A percentile compares a stretch with the other conserved stretches of the same genome.
phyloP scores from a whole-genome alignment of 192 early-diverging fungal genomes.

The Coemansia sp. region DNA sequence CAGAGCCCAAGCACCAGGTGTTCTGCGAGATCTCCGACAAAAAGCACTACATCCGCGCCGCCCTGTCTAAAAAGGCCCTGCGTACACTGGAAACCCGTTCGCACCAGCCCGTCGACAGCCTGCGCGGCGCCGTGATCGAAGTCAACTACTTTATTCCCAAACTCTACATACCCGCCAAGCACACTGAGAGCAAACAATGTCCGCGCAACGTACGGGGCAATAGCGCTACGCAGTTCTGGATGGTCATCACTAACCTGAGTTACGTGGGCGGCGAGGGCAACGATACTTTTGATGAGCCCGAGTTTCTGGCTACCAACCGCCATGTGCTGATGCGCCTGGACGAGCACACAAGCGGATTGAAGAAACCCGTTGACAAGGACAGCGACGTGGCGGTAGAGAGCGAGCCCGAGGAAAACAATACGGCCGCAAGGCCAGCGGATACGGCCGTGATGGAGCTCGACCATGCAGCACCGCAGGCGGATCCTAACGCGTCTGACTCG shows the following conservation, averaged over 20 bases:
- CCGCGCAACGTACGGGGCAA: background rate
- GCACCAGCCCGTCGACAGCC: background rate
- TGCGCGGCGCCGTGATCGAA: background rate
- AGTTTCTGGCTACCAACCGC: constrained; percentile 6
- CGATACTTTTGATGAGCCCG: constrained; percentile 24
- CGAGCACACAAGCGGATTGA: too few species aligned
- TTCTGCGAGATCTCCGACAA: constrained; percentile 45
- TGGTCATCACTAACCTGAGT: constrained; percentile 25
- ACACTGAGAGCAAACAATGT: background rate
- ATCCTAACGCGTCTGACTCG: too few species aligned
- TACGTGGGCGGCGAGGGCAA: constrained; percentile 36
- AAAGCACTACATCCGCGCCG: constrained; percentile 31
- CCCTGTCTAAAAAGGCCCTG: constrained; percentile 11
- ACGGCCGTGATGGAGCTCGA: too few species aligned
- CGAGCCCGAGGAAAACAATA: too few species aligned
- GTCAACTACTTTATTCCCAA: background rate
- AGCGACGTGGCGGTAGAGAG: constrained; percentile 9
- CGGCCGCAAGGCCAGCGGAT: too few species aligned
- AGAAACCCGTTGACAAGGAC: too few species aligned
- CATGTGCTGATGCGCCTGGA: constrained; percentile 3
- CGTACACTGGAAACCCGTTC: constrained; percentile 5
- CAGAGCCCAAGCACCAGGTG: constrained; percentile 5
- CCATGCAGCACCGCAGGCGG: too few species aligned
- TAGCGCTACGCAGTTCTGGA: constrained; percentile 32
- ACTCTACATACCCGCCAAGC: background rate